Evolutionary conservation across 208 protist species (phyloP), one percentile per base, ranked within the genome.

Genomic region (Trypanosoma scelopori): DNA sequence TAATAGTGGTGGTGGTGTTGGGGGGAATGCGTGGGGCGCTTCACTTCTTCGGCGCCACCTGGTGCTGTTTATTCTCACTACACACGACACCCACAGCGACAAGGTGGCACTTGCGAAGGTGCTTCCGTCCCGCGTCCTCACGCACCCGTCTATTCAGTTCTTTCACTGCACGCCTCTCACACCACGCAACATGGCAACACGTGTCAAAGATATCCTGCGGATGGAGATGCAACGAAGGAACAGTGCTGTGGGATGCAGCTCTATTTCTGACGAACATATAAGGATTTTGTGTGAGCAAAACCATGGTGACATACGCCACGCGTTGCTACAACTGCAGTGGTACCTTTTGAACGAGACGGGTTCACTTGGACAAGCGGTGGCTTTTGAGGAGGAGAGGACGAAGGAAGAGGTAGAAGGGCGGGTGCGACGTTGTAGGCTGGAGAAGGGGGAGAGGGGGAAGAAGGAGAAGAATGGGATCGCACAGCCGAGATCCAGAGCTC

Each of bases 141-240:
- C 75, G 27, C 81, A 82, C 60, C 64, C 46, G 4, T 66, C 45
- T 13, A 53, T 89, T 13, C 62, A 82, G 53, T 55, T 79, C 5
- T 96, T 96, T 58, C 76, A 93, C 51, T 93, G 87, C 71, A 88
- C 85, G 6, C 79, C 78, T 23, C 65, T 93, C 27, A 96, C 90
- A 37, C 62, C 69, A 18, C 79, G 85, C 11, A 90, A 80, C 55
- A 57, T 96, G 69, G 62, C 77, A 28, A 57, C 65, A 32, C 83
- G 90, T 18, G 50, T 95, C 28, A 71, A 59, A 20, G 27, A 46
- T 7, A 55, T 95, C 7, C 56, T 92, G 3, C 41, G 58, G 5
- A 48, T 70, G 45, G 82, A 84, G 45, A 20, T 15, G 32, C 48
- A 55, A 35, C 37, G 58, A 58, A 20, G 28, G 43, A 65, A 45